Percentiles rank a stretch among this genome's conserved stretches.
These are phyloP conservation scores for Nasturtium officinale DNA, from an alignment of 345 rosid species.

Conservation along the genomic window DNA sequence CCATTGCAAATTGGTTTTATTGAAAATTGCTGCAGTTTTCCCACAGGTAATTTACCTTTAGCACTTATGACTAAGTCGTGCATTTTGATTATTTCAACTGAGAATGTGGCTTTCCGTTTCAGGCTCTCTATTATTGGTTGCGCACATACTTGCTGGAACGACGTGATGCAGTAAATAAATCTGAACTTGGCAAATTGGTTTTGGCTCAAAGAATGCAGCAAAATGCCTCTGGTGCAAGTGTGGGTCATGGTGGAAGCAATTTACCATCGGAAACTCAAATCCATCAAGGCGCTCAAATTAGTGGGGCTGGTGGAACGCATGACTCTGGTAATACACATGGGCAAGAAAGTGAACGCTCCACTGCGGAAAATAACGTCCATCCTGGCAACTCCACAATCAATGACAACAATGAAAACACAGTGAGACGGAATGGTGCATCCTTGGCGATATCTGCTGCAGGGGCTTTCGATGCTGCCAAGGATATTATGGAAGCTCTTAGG, in stretches of 20 bases:
- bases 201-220: constrained; percentile 97
- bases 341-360: constrained; percentile 82
- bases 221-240: constrained; percentile 55
- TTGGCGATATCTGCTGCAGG: constrained; percentile 80
- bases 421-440: constrained; percentile 70
- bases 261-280: constrained; percentile 62
- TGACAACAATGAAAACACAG: constrained; percentile 63
- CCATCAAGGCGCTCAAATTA: constrained; percentile 64
- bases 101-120: constrained; percentile 31
- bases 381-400: constrained; percentile 55
- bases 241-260: constrained; percentile 62
- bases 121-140: constrained; percentile 98
- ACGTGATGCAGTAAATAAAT: constrained; percentile 94
- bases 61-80: constrained; percentile 13
- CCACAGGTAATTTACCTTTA: constrained; percentile 65
- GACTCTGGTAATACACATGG: constrained; percentile 80
- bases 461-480: constrained; percentile 98
- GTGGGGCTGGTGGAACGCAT: constrained; percentile 68
- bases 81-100: constrained; percentile 26
- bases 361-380: constrained; percentile 61
- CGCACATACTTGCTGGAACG: constrained; percentile 97
- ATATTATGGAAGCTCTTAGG: constrained; percentile 96
- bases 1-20: constrained; percentile 92
- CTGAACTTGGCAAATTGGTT: constrained; percentile 74
- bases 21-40: constrained; percentile 84